These are phyloP conservation scores for Pseudogymnoascus verrucosus DNA, from an alignment of 2,329 filamentous ascomycete genomes.

Conservation along the genomic window DNA sequence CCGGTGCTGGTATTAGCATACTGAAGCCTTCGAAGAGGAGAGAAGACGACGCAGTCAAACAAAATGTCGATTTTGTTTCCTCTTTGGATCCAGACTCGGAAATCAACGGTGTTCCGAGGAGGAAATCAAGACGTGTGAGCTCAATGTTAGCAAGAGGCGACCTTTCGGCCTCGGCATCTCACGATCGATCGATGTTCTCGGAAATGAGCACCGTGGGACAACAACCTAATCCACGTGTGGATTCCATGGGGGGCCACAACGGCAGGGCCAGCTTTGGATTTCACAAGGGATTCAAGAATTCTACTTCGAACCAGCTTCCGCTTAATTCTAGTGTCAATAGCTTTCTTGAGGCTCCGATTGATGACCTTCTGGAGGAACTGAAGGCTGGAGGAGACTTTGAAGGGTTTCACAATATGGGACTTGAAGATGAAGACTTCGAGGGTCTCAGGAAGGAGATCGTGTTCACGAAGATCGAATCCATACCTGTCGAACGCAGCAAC, in stretches of 20 bases:
- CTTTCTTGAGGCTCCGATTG: slow-evolving; percentile 60
- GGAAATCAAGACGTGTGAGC: slow-evolving; percentile 72
- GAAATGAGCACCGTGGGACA: slow-evolving; percentile 50
- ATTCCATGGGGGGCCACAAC: slow-evolving; percentile 49
- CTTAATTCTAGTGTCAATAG: slow-evolving; percentile 48
- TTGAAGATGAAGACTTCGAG: slow-evolving; percentile 65
- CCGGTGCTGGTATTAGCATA: slow-evolving; percentile 10
- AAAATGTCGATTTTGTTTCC: slow-evolving; percentile 53
- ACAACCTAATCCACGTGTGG: slow-evolving; percentile 36
- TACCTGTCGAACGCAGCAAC: slow-evolving; percentile 53
- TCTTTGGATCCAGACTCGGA: slow-evolving; percentile 63
- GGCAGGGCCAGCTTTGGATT: slow-evolving; percentile 51
- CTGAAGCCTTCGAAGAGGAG: slow-evolving; percentile 16
- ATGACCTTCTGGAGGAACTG: slow-evolving; percentile 61
- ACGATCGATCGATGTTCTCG: slow-evolving; percentile 71
- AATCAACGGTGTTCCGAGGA: slow-evolving; percentile 42
- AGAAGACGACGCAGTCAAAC: slow-evolving; percentile 21
- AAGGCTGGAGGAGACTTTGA: slow-evolving; percentile 55
- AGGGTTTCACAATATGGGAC: slow-evolving; percentile 62
- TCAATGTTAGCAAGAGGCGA: slow-evolving; percentile 84
- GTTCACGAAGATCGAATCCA: slow-evolving; percentile 61
- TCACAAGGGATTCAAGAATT: slow-evolving; percentile 22
- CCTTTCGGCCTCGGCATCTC: slow-evolving; percentile 60
- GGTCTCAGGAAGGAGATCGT: slow-evolving; percentile 65
- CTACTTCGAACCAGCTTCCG: slow-evolving; percentile 21